Evolutionary conservation across 352 stramenopile genomes (phyloP).

Genomic region (Phytophthora meadii): DNA sequence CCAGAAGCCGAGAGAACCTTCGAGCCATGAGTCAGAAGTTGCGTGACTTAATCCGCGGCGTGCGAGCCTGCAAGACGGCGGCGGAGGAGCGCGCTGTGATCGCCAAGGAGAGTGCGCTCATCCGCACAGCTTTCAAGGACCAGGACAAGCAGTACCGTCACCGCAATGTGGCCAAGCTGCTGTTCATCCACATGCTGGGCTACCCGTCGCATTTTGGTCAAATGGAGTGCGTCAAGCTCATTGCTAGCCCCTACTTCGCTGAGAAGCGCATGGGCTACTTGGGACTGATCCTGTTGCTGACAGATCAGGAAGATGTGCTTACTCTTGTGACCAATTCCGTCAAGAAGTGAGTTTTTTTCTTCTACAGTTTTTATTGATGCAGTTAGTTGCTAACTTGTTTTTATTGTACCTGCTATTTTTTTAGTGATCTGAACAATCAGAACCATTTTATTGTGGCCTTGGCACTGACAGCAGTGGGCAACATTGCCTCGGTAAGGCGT

Average conservation of each 20-base stretch:
- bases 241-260: slow-evolving; percentile 98
- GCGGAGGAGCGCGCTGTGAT: slow-evolving; percentile 99
- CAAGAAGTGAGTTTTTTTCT: slow-evolving; percentile 87
- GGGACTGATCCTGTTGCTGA: slow-evolving; percentile 97
- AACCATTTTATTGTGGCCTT: slow-evolving; percentile 97
- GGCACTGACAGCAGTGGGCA: slow-evolving; percentile 97
- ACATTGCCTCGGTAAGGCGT: slow-evolving; percentile 93
- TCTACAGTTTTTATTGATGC: neutral
- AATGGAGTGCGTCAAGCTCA: slow-evolving; percentile 99
- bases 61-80: slow-evolving; percentile 98
- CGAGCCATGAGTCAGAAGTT: slow-evolving; percentile 97
- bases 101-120: slow-evolving; percentile 98
- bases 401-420: neutral
- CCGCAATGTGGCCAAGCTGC: slow-evolving; percentile 99
- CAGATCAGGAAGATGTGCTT: slow-evolving; percentile 99
- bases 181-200: slow-evolving; percentile 99
- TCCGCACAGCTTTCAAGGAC: slow-evolving; percentile 99
- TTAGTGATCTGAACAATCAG: slow-evolving; percentile 92
- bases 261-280: slow-evolving; percentile 99
- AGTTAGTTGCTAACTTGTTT: slow-evolving; percentile 11
- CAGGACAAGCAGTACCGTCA: slow-evolving; percentile 97
- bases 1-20: neutral
- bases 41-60: slow-evolving; percentile 97
- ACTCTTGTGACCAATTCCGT: slow-evolving; percentile 99
- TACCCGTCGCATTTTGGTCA: slow-evolving; percentile 99